Conservation (phyloP, 306 rosid genomes). For the Ziziphus jujuba region DNA sequence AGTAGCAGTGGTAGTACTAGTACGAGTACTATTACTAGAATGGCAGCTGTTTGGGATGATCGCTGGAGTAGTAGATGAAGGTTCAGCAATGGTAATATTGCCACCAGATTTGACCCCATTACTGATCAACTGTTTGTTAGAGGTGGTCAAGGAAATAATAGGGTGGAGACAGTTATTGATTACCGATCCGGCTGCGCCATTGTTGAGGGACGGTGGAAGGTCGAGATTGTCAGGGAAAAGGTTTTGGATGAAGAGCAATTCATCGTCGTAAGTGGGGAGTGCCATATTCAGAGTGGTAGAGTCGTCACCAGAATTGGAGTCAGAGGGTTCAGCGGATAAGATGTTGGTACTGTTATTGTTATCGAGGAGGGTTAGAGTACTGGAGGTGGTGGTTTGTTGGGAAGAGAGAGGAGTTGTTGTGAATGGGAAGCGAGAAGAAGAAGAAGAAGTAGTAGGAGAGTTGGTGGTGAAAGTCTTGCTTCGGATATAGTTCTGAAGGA, state of each 20-base stretch:
- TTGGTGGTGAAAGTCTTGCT: conserved; percentile 18
- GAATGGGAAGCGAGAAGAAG: no score
- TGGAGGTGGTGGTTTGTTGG: no score
- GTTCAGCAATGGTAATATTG: no score
- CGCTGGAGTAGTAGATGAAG: no score
- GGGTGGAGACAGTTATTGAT: neutral
- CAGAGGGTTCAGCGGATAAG: conserved; percentile 36
- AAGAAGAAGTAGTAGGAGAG: neutral
- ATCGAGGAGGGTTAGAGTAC: no score
- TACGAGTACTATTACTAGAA: neutral
- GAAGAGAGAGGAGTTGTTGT: conserved; percentile 14
- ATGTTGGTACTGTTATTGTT: no score
- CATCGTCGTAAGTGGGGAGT: conserved; percentile 45
- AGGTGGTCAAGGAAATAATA: no score
- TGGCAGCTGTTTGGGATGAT: no score
- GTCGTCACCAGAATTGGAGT: conserved; percentile 17
- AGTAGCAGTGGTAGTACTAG: neutral
- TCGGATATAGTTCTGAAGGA: conserved; percentile 76
- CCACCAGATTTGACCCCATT: no score
- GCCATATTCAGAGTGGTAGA: conserved; percentile 21
- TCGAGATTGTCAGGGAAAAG: conserved; percentile 26
- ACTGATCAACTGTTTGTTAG: no score
- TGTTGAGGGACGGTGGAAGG: neutral
- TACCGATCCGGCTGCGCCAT: neutral
- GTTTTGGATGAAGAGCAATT: conserved; percentile 63